Conservation (phyloP, 495 filamentous ascomycete genomes). For the Lentithecium fluviatile region DNA sequence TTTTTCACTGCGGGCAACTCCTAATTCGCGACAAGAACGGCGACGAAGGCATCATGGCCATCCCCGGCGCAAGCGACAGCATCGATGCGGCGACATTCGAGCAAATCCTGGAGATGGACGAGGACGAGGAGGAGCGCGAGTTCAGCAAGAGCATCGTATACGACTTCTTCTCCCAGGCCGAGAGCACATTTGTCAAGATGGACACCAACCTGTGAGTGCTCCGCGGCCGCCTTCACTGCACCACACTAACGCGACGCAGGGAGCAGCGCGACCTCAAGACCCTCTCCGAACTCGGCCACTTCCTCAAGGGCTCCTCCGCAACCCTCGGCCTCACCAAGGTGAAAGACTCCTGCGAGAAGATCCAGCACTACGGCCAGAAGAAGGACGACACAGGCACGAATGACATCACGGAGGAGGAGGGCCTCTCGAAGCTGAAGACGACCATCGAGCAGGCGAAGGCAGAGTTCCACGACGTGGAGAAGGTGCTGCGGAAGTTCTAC, state of each 20-base stretch:
- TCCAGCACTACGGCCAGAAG: constrained; percentile 83
- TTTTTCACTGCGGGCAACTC: not conserved
- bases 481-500: constrained; percentile 71
- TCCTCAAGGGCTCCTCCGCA: constrained; percentile 96
- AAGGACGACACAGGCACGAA: constrained; percentile 73
- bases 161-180: constrained; percentile 90
- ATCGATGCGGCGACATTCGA: constrained; percentile 81
- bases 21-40: constrained; percentile 38
- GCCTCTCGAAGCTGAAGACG: constrained; percentile 64
- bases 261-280: constrained; percentile 60
- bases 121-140: constrained; percentile 71
- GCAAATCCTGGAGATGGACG: constrained; percentile 97
- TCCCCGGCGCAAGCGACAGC: constrained; percentile 61
- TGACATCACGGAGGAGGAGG: constrained; percentile 59
- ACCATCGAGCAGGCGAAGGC: constrained; percentile 68
- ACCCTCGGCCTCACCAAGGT: constrained; percentile 91
- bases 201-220: constrained; percentile 66
- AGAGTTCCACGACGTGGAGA: constrained; percentile 75
- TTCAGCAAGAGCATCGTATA: constrained; percentile 85
- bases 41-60: constrained; percentile 50
- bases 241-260: constrained; percentile 47
- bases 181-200: constrained; percentile 84
- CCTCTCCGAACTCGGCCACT: constrained; percentile 86
- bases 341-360: constrained; percentile 90
- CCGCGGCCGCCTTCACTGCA: not conserved